Percentiles rank a stretch among this genome's conserved stretches.
These are phyloP conservation scores for Fomitopsis palustris DNA, from an alignment of 1,284 basidiomycete genomes.

Conservation along the genomic window DNA sequence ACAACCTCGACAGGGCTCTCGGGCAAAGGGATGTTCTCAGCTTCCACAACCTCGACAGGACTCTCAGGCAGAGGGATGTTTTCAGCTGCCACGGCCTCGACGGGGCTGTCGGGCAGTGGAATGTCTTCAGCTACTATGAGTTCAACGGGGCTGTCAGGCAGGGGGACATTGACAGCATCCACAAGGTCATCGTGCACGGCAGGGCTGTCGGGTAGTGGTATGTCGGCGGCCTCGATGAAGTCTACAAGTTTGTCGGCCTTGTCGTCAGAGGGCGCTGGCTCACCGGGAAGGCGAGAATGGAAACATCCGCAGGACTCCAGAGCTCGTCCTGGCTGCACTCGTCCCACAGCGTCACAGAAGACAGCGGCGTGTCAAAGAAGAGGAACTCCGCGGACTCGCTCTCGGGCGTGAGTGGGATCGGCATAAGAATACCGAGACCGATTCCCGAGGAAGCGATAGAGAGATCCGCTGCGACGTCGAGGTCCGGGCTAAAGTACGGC, in stretches of 20 bases:
- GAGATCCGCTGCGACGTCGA: too few species aligned
- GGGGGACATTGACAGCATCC: background rate
- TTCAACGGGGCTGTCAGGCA: background rate
- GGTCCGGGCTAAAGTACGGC: background rate
- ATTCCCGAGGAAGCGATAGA: background rate
- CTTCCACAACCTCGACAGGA: background rate
- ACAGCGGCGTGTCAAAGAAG: background rate
- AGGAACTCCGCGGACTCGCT: background rate
- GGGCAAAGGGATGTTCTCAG: background rate
- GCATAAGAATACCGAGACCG: background rate
- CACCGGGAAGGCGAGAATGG: background rate
- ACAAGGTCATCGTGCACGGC: too few species aligned
- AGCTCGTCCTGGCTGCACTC: too few species aligned
- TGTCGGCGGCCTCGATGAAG: background rate
- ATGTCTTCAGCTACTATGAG: background rate
- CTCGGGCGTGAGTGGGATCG: background rate
- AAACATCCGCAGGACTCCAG: background rate
- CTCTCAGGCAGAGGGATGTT: background rate
- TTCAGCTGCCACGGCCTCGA: background rate
- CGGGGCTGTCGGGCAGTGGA: background rate
- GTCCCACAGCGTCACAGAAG: background rate
- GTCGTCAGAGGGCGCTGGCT: background rate
- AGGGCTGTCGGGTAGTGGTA: too few species aligned
- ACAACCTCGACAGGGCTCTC: background rate
- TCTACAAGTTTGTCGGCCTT: background rate